Percentiles rank a stretch among this genome's conserved stretches.
These are phyloP conservation scores for Suillus paluster DNA, from an alignment of 768 basidiomycete species.

Conservation along the genomic window DNA sequence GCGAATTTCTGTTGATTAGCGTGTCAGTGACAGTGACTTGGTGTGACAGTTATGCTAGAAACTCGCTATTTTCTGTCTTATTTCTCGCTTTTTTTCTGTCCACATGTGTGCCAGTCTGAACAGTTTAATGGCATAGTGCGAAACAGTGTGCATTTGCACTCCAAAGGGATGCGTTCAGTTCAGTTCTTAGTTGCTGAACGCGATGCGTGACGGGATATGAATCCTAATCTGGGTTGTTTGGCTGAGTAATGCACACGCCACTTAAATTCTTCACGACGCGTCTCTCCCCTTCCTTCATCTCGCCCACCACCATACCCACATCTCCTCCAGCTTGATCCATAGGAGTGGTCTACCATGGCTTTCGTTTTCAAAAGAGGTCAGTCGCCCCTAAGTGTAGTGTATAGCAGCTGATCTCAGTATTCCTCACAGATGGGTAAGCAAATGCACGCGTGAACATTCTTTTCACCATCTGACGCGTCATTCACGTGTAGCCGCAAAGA, in stretches of 20 bases:
- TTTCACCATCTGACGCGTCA: constrained; percentile 28
- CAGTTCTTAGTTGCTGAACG: not conserved
- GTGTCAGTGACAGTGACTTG: constrained; percentile 30
- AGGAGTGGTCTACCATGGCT: constrained; percentile 39
- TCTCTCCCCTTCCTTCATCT: constrained; percentile 20
- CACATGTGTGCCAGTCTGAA: not conserved
- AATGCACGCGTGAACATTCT: constrained; percentile 10
- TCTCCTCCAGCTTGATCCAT: constrained; percentile 16
- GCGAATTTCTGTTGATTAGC: constrained; percentile 38
- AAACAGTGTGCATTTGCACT: not conserved
- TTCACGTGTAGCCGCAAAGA: constrained; percentile 71
- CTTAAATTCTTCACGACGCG: constrained; percentile 38
- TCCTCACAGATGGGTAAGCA: constrained; percentile 53
- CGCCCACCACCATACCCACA: constrained; percentile 18
- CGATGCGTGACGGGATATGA: not conserved
- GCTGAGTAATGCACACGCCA: constrained; percentile 22
- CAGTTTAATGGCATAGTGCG: not conserved
- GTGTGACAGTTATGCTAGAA: not conserved
- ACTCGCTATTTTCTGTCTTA: not conserved
- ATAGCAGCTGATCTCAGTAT: constrained; percentile 15
- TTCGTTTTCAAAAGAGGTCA: constrained; percentile 64
- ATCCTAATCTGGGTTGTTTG: constrained; percentile 25
- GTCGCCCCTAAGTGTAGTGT: constrained; percentile 19
- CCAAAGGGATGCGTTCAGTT: not conserved
- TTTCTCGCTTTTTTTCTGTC: not conserved